Evolutionary conservation across 176 grass and related monocot genomes (phyloP), one percentile per base, ranked within the genome.

Genomic region (Eremochloa ophiuroides): DNA sequence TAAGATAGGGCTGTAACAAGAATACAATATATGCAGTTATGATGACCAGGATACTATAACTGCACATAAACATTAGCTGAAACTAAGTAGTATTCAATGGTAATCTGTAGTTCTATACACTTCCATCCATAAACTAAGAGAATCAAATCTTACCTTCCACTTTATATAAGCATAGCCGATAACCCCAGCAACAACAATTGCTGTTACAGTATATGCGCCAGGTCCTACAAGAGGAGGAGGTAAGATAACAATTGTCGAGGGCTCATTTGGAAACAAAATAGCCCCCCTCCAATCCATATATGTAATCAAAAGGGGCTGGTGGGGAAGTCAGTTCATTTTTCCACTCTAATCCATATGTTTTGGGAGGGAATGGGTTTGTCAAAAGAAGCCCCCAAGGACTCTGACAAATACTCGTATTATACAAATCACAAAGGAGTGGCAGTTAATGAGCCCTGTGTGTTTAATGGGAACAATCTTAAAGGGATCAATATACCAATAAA

Each of bases 121-220:
- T 82, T n/a, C n/a, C n/a, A n/a, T n/a, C n/a, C n/a, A n/a, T n/a
- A n/a, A n/a, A n/a, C n/a, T n/a, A n/a, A n/a, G n/a, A n/a, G n/a
- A n/a, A n/a, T n/a, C 18, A 74, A 55, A 40, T 17, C 34, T 72
- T 87, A 97, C 91, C 91, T 97, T 97, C 94, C 89, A 94, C 77
- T 85, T 91, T 60, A 97, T 84, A 72, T 88, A 91, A 26, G 62
- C 56, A 62, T 94, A 97, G 78, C 89, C 91, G 71, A 91, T 80
- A 81, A 73, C 75, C 37, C 94, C 89, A 47, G 87, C 86, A 87
- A 90, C 75, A 42, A 91, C 74, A 37, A 97, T 9, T 56, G 66
- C 58, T 67, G 71, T 88, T 39, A 83, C 17, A 72, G 80, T 83
- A 65, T 27, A 73, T 7, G 22, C 23, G 51, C 69, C 76, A 35